These are phyloP conservation scores for Boletus bicolor DNA, from an alignment of 768 basidiomycete genomes.

Conservation along the genomic window DNA sequence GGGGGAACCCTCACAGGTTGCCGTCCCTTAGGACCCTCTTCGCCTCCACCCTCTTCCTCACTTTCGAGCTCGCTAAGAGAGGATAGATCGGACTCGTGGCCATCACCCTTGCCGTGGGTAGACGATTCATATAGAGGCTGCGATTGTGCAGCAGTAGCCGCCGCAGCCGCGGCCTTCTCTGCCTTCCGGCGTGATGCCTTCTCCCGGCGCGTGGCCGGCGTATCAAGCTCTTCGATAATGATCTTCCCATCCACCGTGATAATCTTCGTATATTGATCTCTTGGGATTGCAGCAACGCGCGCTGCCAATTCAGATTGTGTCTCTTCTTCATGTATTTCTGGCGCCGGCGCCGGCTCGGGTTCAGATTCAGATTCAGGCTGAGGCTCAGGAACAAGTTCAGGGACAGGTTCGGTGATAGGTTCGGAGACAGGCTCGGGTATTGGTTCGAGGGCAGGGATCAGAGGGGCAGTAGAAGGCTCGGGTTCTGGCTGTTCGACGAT, in stretches of 20 bases:
- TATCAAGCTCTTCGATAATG: conserved; percentile 70
- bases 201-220: conserved; percentile 62
- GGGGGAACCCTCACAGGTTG: neutral
- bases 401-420: neutral
- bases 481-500: conserved; percentile 10
- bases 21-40: conserved; percentile 5
- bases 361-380: neutral
- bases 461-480: neutral
- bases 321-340: conserved; percentile 6
- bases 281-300: conserved; percentile 26
- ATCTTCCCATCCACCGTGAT: conserved; percentile 45
- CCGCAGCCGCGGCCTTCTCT: conserved; percentile 32
- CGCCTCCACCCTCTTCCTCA: conserved; percentile 21
- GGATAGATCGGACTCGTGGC: conserved; percentile 42
- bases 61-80: conserved; percentile 44
- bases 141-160: conserved; percentile 7
- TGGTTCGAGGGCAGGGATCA: neutral
- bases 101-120: conserved; percentile 10
- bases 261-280: conserved; percentile 31
- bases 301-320: conserved; percentile 22
- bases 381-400: neutral
- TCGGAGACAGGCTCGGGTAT: neutral
- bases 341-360: neutral
- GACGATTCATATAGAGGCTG: neutral
- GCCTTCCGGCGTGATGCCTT: conserved; percentile 49